Conservation (phyloP, 163 green algal genomes). For the Volvox carteri region DNA sequence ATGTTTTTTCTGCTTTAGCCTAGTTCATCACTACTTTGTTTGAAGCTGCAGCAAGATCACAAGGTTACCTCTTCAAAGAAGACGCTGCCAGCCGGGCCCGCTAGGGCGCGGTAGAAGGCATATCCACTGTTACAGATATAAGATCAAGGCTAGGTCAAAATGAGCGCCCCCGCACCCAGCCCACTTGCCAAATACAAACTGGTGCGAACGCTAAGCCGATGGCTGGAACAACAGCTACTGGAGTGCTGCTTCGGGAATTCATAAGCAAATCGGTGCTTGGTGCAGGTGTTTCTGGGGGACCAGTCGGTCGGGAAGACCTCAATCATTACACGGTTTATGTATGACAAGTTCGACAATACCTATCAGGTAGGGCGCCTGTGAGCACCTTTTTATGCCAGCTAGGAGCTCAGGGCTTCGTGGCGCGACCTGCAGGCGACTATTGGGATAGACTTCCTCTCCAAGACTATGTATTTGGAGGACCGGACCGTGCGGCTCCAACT, state of each 20-base stretch:
- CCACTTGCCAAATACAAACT: slow-evolving; percentile 99
- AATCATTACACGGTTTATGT: slow-evolving; percentile 99
- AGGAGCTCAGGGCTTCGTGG: neutral
- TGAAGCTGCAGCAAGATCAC: slow-evolving; percentile 29
- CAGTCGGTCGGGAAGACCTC: slow-evolving; percentile 97
- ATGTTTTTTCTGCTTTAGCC: neutral
- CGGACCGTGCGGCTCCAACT: slow-evolving; percentile 98
- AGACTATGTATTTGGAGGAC: slow-evolving; percentile 99
- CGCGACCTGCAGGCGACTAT: slow-evolving; percentile 95
- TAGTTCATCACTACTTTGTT: neutral
- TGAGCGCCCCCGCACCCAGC: slow-evolving; percentile 60
- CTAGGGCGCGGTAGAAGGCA: neutral
- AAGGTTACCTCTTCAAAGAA: neutral
- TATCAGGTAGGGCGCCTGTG: slow-evolving; percentile 90
- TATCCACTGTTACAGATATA: neutral
- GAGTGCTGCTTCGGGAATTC: neutral
- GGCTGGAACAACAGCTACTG: neutral
- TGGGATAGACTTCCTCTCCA: slow-evolving; percentile 99
- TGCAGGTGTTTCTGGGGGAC: slow-evolving; percentile 94
- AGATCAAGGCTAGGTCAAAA: slow-evolving; percentile 6
- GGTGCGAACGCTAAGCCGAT: slow-evolving; percentile 57
- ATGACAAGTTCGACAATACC: slow-evolving; percentile 99
- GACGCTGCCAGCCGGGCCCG: neutral
- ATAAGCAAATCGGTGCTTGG: neutral
- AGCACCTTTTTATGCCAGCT: neutral